Percentiles rank a stretch among this genome's conserved stretches.
These are phyloP conservation scores for Podila minutissima DNA, from an alignment of 192 early-diverging fungal genomes.

Conservation along the genomic window DNA sequence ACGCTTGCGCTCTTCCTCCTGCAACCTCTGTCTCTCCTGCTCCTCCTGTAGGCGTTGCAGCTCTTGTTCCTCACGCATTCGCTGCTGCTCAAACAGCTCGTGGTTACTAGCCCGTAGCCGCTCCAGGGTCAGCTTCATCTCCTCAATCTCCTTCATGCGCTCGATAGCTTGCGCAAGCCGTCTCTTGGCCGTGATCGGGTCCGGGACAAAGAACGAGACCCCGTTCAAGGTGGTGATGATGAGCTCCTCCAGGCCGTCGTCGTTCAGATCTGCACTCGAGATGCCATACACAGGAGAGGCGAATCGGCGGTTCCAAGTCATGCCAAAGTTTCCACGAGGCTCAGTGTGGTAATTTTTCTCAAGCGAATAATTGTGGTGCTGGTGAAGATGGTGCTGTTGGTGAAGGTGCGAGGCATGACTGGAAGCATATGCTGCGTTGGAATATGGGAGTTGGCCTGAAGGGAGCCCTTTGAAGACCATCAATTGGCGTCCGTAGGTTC, in stretches of 20 bases:
- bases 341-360: not conserved
- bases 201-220: constrained; percentile 60
- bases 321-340: constrained; percentile 15
- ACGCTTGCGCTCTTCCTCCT: not conserved
- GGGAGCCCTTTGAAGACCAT: constrained; percentile 61
- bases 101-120: constrained; percentile 37
- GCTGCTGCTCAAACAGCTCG: constrained; percentile 35
- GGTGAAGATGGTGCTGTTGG: constrained; percentile 2
- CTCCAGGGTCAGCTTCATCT: constrained; percentile 47
- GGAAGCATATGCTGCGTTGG: not conserved
- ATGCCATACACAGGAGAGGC: constrained; percentile 66
- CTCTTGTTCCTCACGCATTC: constrained; percentile 12
- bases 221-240: constrained; percentile 64
- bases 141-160: constrained; percentile 53
- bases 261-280: constrained; percentile 58
- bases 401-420: not conserved
- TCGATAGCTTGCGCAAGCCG: constrained; percentile 42
- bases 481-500: constrained; percentile 68
- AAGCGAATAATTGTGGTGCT: not conserved
- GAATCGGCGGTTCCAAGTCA: constrained; percentile 63
- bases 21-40: not conserved
- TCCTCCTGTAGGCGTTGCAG: not conserved
- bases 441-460: constrained; percentile 17
- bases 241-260: constrained; percentile 64
- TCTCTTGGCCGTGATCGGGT: constrained; percentile 52